These are phyloP conservation scores for Spongiforma sp. DNA, from an alignment of 1,284 basidiomycete genomes.

Conservation along the genomic window DNA sequence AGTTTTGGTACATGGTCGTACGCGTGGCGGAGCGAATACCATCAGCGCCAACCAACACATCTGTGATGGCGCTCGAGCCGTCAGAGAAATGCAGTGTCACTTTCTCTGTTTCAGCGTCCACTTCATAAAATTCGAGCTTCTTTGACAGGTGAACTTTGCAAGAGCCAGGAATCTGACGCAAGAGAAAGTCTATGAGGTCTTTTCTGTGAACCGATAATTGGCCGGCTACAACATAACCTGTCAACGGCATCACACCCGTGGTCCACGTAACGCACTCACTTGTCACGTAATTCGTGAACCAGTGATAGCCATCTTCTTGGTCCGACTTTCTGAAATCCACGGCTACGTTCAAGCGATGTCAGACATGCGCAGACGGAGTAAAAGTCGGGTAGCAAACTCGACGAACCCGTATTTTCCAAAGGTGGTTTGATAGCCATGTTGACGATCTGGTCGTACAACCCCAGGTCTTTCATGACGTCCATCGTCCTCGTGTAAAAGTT, in stretches of 20 bases:
- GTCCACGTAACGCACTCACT: conserved; percentile 7
- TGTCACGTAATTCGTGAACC: conserved; percentile 22
- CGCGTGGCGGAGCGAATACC: conserved; percentile 30
- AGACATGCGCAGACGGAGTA: too few species aligned
- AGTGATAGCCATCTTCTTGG: conserved; percentile 27
- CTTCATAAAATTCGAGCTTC: conserved; percentile 33
- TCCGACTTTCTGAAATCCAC: conserved; percentile 30
- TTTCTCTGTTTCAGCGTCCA: conserved; percentile 10
- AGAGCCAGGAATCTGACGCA: conserved; percentile 30
- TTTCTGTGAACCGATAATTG: conserved; percentile 37
- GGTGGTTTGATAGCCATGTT: conserved; percentile 15
- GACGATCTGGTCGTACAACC: conserved; percentile 28
- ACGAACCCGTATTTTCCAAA: conserved; percentile 20
- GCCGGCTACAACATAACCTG: conserved; percentile 29
- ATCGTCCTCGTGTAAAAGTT: conserved; percentile 38
- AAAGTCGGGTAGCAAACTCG: not conserved
- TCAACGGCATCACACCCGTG: too few species aligned
- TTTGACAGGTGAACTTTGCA: conserved; percentile 40
- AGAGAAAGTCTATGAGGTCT: conserved; percentile 38
- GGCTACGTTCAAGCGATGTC: conserved; percentile 17
- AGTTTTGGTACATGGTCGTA: conserved; percentile 20
- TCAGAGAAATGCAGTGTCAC: conserved; percentile 39
- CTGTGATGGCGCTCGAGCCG: conserved; percentile 34
- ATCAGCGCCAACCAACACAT: conserved; percentile 42
- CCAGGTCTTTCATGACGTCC: conserved; percentile 41